phyloP scores from a whole-genome alignment of 768 basidiomycete species.

The Termitomyces sp. region DNA sequence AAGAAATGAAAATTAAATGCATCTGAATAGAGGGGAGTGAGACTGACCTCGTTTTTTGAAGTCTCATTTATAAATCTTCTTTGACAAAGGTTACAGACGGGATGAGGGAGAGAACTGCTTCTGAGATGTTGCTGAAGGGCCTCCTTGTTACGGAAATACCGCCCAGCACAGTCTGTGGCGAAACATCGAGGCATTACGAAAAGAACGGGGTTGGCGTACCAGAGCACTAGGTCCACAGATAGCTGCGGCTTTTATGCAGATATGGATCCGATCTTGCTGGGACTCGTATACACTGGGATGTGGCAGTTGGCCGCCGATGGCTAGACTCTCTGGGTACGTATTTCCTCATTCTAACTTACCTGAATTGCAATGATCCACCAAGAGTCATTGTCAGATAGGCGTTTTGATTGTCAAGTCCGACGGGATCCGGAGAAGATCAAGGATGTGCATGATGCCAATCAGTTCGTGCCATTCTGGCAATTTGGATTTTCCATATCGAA shows the following conservation, averaged over 20 bases:
- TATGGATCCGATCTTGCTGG: neutral
- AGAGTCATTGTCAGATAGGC: slow-evolving; percentile 1
- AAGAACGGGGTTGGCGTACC: neutral
- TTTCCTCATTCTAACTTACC: neutral
- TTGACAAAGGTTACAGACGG: slow-evolving; percentile 5
- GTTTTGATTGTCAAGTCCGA: neutral
- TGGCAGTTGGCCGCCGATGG: neutral
- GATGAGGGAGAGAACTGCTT: neutral
- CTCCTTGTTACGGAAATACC: slow-evolving; percentile 6
- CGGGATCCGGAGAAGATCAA: neutral
- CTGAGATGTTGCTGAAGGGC: slow-evolving; percentile 12
- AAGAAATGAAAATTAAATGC: neutral
- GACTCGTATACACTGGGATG: neutral
- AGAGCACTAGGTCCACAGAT: neutral
- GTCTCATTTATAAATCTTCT: slow-evolving; percentile 6
- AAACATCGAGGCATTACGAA: slow-evolving; percentile 10
- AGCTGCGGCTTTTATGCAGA: neutral
- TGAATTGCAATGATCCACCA: neutral
- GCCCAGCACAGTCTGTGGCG: slow-evolving; percentile 1
- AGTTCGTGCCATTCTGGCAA: neutral
- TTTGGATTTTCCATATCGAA: neutral
- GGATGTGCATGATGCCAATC: neutral
- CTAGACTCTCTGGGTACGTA: neutral
- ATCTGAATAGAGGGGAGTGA: neutral
- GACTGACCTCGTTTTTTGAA: slow-evolving; percentile 5